phyloP scores from a whole-genome alignment of 805 yeast genomes.

The Saturnispora bothae region DNA sequence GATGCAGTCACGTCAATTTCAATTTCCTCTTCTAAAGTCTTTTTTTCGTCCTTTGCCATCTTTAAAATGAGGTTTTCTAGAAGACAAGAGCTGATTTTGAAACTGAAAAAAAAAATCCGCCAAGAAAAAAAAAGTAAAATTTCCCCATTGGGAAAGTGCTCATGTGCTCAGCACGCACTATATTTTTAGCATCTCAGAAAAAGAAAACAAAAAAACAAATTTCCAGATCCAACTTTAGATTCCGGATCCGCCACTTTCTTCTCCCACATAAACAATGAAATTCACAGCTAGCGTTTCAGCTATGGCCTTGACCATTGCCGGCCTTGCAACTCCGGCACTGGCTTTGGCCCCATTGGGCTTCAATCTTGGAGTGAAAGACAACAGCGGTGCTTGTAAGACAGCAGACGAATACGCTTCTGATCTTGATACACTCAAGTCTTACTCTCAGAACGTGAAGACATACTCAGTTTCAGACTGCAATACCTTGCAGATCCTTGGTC shows the following conservation, averaged over 20 bases:
- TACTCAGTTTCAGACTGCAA: constrained; percentile 93
- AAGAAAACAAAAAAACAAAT: neutral
- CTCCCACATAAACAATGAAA: constrained; percentile 9
- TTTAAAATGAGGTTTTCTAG: neutral
- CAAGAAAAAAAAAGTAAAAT: too few relatives aligned
- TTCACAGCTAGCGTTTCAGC: constrained; percentile 16
- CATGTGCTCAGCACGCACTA: too few relatives aligned
- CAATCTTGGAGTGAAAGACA: constrained; percentile 76
- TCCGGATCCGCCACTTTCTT: neutral
- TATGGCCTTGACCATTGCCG: too few relatives aligned
- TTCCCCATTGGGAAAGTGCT: too few relatives aligned
- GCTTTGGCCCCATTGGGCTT: constrained; percentile 45
- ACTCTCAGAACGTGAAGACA: constrained; percentile 64
- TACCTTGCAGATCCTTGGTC: constrained; percentile 74
- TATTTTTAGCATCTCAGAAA: too few relatives aligned
- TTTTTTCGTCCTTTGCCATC: too few relatives aligned
- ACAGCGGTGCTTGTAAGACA: constrained; percentile 66
- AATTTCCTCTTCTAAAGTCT: too few relatives aligned
- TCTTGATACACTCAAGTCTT: constrained; percentile 44
- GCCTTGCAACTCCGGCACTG: constrained; percentile 17
- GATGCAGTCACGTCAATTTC: constrained; percentile 61
- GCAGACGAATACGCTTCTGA: constrained; percentile 63
- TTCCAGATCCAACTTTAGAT: neutral
- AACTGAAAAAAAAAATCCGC: neutral
- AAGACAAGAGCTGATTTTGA: too few relatives aligned